Evolutionary conservation across 2,329 filamentous ascomycete species (phyloP), one percentile per base, ranked within the genome.

Genomic region (Exserohilum rostratum): DNA sequence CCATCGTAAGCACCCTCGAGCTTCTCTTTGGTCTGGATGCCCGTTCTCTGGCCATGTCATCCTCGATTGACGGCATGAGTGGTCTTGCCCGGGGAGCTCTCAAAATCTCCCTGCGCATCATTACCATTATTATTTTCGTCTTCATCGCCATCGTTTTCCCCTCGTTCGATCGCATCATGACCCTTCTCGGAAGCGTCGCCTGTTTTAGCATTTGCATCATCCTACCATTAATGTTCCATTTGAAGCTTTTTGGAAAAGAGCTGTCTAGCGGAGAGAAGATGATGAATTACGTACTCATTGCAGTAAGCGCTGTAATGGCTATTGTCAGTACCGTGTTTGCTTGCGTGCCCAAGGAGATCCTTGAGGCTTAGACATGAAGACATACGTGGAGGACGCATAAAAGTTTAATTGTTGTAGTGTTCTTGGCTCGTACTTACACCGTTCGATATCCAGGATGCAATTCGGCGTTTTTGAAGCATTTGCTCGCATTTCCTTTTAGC

Each of bases 151-250:
- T 90, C 37, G 62, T 88, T 2, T 85, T 89, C 68, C 92, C 93
- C 0, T 85, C 86, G 0, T 96, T 96, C 69, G 92, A 96, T 72
- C 87, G 88, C 47, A 93, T 96, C 69, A 96, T 96, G 87, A 90
- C 90, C 3, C 87, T 96, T 58, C 87, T 98, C 78, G 93, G 95
- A 11, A 91, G 90, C 34, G 89, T 92, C 3, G 83, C 96, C 13
- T 97, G 93, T 77, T 96, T 96, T 67, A 91, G 90, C 15, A 96
- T 98, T 62, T 98, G 93, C 76, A 87, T 98, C 62, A 92, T 96
- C 75, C 81, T 99, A 46, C 95, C 93, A 0, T 79, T 96, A 29
- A 84, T 87, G 4, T 98, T 99, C 71, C 92, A 98, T 70, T 78
- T 98, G 52, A 96, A 93, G 77, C 85, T 98, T 1, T 98, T 96